Base-by-base conservation (phyloP, 169 alveolate genomes). In the Plasmodium cynomolgi region DNA sequence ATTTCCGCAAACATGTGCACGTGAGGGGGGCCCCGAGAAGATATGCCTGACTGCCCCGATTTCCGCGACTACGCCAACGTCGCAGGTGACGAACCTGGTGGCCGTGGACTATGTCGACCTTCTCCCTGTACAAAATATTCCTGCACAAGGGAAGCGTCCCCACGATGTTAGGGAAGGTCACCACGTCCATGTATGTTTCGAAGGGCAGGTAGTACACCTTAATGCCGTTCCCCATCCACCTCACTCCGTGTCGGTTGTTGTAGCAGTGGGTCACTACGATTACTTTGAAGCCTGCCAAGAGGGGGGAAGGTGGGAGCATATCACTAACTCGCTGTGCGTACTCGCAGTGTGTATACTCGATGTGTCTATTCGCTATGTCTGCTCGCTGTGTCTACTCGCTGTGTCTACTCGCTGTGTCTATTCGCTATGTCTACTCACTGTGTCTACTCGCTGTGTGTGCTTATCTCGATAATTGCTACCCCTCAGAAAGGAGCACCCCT, bases 191-290 rank as follows among this genome's bases (percentile, higher is more conserved):
- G 62, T 97, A 93, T 23, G 99, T 96, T 31, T 96, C 92, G 79
- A 97, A 95, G 13, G 99, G 99, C 39, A 97, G 95, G 95, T 99
- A 99, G 96, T 99, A 99, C 13, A 99, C 99, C 96, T 99, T 99
- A 94, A 99, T 92, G 26, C 99, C 99, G 86, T 98, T 99, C 6
- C 99, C 97, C 99, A 99, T 96, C 95, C 98, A 99, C 96, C 99
- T 97, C 11, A 99, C 97, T 1, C 99, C 99, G 80, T 96, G 97
- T n/a, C 99, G 81, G 41, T 98, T 96, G 8, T 98, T 98, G 85
- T 98, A 97, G 73, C 96, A 97, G 95, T 99, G 99, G 7, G 99
- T 98, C 44, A 99, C 98, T 4, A 99, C 99, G 3, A 99, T 97
- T 20, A 99, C 99, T 91, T 99, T 98, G 91, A 98, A 99, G 9